These are phyloP conservation scores for Chytridium lagenaria DNA, from an alignment of 371 early-diverging fungal genomes.

Conservation along the genomic window DNA sequence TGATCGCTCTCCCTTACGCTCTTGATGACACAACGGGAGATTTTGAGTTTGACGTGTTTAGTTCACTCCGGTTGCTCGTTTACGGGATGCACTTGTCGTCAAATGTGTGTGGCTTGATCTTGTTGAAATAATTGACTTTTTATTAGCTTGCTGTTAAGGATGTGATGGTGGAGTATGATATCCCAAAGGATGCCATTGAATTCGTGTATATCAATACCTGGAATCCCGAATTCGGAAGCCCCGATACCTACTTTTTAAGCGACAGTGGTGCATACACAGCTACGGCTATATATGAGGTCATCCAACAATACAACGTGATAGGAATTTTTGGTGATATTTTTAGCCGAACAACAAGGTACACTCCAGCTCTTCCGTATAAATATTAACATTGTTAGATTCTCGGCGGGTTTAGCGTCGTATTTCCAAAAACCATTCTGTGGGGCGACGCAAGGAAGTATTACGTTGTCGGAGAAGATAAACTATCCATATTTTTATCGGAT, in stretches of 20 bases:
- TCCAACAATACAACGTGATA: neutral
- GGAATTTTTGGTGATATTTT: neutral
- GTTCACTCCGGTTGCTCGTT: neutral
- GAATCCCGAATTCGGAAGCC: neutral
- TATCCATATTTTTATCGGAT: constrained; percentile 16
- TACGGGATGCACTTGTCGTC: neutral
- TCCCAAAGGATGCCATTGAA: neutral
- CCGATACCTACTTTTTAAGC: neutral
- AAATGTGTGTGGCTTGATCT: neutral
- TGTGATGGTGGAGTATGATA: neutral
- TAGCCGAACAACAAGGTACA: neutral
- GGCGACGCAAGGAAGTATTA: neutral
- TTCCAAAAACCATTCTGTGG: constrained; percentile 16
- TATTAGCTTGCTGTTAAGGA: neutral
- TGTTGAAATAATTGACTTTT: neutral
- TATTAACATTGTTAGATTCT: neutral
- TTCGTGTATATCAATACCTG: neutral
- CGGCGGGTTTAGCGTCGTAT: neutral
- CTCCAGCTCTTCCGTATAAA: neutral
- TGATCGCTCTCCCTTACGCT: neutral
- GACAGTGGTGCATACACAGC: neutral
- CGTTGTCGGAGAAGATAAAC: constrained; percentile 11
- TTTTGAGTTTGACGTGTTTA: neutral
- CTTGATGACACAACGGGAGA: neutral
- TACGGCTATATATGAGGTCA: neutral